Base-by-base conservation (phyloP, 768 basidiomycete species). In the Terana coerulea region DNA sequence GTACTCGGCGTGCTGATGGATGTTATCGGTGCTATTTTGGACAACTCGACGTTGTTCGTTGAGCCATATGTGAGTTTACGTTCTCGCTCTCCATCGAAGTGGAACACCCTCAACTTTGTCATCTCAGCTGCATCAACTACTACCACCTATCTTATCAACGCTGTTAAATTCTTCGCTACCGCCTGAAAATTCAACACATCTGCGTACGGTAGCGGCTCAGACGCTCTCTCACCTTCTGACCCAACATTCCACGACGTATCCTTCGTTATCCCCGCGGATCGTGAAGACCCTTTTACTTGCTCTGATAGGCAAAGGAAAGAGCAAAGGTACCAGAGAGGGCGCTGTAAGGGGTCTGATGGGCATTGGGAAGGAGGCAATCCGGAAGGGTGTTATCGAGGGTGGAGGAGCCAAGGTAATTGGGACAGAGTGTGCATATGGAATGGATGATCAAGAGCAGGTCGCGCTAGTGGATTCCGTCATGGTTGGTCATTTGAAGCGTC, bases 231-330 rank as follows among this genome's bases (percentile, higher is more conserved):
- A 84, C 52, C 73, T 98, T 2, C 74, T 93, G 56, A 85, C 83
- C 0, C 85, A 84, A 56, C 89, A 92, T 59, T 85, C 86, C 0
- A 87, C 88, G n/a, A 91, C 91, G 3, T 94, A 95, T 66, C 90
- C 92, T 0, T 85, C 87, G 0, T 79, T 95, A 12, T 83, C 88
- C 1, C 85, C 89, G 25, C 87, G 95, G 12, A 87, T 98, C 42
- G 91, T 94, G 76, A 97, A 97, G 66, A 97, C 95, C 0, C 82
- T 98, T 3, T 76, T 97, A 3, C 77, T 94, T 10, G 92, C 94
- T 0, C 81, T 98, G 2, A 77, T 92, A 35, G 80, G 78, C 3
- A 71, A 80, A 7, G 83, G 77, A 10, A 88, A 88, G 65, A 82
- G 81, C 53, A 76, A 81, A 17, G 92, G 91, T 5, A 89, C 91